These are phyloP conservation scores for Metarhizium sp. DNA, from an alignment of 2,329 filamentous ascomycete genomes.

Conservation along the genomic window DNA sequence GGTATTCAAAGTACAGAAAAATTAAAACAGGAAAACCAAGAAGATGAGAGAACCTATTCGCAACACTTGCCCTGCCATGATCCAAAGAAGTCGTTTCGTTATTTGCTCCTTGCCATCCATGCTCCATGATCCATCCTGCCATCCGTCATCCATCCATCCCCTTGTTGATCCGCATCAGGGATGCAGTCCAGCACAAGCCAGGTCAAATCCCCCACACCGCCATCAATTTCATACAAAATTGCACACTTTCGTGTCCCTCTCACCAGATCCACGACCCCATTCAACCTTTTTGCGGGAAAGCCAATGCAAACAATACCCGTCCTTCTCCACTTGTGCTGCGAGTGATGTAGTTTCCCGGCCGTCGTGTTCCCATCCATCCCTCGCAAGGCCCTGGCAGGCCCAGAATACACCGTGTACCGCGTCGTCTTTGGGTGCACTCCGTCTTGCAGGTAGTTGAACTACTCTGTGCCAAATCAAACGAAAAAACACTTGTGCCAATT, in stretches of 20 bases:
- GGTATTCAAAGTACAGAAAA: not conserved
- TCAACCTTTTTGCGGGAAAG: not conserved
- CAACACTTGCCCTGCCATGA: too few relatives aligned
- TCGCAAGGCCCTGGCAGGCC: not conserved
- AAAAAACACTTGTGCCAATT: not conserved
- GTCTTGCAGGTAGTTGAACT: not conserved
- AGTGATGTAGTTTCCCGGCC: constrained; percentile 2
- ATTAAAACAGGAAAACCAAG: not conserved
- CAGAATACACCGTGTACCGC: not conserved
- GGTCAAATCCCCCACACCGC: not conserved
- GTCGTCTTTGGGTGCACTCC: too few relatives aligned
- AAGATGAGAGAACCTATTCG: not conserved
- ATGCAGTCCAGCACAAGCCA: not conserved
- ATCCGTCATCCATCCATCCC: not conserved
- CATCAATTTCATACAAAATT: not conserved
- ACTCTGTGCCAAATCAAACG: not conserved
- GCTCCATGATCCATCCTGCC: not conserved
- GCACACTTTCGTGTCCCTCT: not conserved
- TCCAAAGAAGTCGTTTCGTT: too few relatives aligned
- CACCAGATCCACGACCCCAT: not conserved
- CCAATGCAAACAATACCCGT: constrained; percentile 3
- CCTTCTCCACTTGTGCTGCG: constrained; percentile 4
- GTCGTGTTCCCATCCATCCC: constrained; percentile 1
- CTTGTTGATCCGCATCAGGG: not conserved
- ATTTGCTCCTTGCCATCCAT: not conserved